These are phyloP conservation scores for Ogataea dorogensis DNA, from an alignment of 805 yeast genomes.

Conservation along the genomic window DNA sequence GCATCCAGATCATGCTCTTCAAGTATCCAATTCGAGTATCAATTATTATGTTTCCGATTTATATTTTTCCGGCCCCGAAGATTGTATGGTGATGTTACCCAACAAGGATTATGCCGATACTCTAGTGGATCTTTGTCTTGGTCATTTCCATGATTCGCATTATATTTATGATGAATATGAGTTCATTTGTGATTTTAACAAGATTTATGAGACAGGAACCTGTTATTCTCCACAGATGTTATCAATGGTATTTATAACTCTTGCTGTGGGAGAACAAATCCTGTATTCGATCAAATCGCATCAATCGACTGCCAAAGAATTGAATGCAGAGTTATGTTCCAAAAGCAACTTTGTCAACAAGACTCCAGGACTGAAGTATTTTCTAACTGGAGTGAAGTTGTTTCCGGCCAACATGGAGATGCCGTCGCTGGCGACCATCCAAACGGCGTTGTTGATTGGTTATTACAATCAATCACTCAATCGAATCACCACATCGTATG, in stretches of 20 bases:
- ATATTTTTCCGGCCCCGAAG: slow-evolving; percentile 15
- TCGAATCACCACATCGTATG: slow-evolving; percentile 35
- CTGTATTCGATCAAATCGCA: slow-evolving; percentile 24
- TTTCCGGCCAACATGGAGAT: slow-evolving; percentile 31
- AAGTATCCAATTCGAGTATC: slow-evolving; percentile 10
- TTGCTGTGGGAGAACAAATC: slow-evolving; percentile 28
- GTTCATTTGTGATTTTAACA: slow-evolving; percentile 20
- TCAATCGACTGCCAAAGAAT: slow-evolving; percentile 15
- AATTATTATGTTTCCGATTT: slow-evolving; percentile 21
- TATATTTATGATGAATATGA: slow-evolving; percentile 25
- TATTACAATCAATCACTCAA: slow-evolving; percentile 38
- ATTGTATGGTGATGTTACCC: slow-evolving; percentile 16
- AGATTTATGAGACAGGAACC: slow-evolving; percentile 21
- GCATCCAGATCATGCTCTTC: slow-evolving; percentile 15
- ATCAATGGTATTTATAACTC: slow-evolving; percentile 20
- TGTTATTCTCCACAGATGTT: slow-evolving; percentile 20
- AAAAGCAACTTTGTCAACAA: slow-evolving; percentile 19
- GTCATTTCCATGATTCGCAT: slow-evolving; percentile 22
- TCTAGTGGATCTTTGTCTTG: slow-evolving; percentile 20
- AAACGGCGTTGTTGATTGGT: slow-evolving; percentile 35
- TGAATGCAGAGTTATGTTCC: slow-evolving; percentile 19
- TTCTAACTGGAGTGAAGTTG: slow-evolving; percentile 27
- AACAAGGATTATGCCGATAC: slow-evolving; percentile 15
- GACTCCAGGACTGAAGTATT: slow-evolving; percentile 33
- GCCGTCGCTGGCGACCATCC: slow-evolving; percentile 33